Percentiles rank a stretch among this genome's conserved stretches.
These are phyloP conservation scores for Mimosa pudica DNA, from an alignment of 306 rosid genomes.

Conservation along the genomic window DNA sequence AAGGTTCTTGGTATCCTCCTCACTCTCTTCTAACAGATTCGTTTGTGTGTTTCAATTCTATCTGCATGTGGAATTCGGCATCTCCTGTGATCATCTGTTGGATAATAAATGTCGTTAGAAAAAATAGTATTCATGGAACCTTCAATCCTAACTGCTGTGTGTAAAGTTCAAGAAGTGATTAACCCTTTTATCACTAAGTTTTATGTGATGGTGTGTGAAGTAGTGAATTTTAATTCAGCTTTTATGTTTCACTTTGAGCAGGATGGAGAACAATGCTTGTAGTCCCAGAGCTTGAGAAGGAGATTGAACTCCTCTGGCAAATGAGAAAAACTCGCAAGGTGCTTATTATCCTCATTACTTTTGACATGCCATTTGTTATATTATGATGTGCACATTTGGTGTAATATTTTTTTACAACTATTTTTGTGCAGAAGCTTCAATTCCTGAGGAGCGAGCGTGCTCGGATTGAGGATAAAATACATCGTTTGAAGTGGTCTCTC, in stretches of 20 bases:
- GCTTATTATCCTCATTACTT: neutral
- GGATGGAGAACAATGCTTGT: constrained; percentile 93
- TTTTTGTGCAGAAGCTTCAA: constrained; percentile 54
- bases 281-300: constrained; percentile 79
- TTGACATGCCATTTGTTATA: neutral
- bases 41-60: constrained; percentile 6
- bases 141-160: neutral
- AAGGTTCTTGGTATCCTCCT: constrained; percentile 85
- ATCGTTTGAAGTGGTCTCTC: constrained; percentile 65
- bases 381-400: neutral
- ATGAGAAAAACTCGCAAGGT: constrained; percentile 75
- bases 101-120: constrained; percentile 1
- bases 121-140: constrained; percentile 2
- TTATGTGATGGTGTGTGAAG: neutral
- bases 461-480: constrained; percentile 62
- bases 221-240: neutral
- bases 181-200: neutral
- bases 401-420: neutral
- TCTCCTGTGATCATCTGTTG: neutral
- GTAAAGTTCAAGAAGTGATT: neutral
- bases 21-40: neutral
- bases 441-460: constrained; percentile 56
- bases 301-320: constrained; percentile 71
- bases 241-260: constrained; percentile 31
- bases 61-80: neutral